Percentiles rank a stretch among this genome's conserved stretches.
Conservation (phyloP, 2,329 filamentous ascomycete species). For the Hirsutella thompsonii region DNA sequence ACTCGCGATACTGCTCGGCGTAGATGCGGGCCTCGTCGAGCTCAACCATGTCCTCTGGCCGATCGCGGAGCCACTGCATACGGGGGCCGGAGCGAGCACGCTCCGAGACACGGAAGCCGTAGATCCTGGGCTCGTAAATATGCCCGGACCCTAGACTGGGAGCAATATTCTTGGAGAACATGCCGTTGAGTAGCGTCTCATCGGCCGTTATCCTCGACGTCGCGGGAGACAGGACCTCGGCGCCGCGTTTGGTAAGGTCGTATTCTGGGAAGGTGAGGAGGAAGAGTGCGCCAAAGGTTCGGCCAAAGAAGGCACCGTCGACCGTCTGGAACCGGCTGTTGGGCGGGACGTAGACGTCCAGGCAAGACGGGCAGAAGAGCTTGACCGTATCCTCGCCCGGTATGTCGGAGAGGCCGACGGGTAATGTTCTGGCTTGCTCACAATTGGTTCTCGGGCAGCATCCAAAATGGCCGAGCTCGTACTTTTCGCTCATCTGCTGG, state of each 20-base stretch:
- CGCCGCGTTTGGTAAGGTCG: slow-evolving; percentile 64
- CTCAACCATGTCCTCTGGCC: slow-evolving; percentile 67
- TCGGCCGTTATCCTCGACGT: slow-evolving; percentile 23
- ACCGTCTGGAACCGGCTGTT: slow-evolving; percentile 97
- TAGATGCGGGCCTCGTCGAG: slow-evolving; percentile 63
- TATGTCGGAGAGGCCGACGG: slow-evolving; percentile 87
- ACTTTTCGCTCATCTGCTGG: slow-evolving; percentile 99
- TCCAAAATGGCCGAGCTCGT: slow-evolving; percentile 92
- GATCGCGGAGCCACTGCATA: slow-evolving; percentile 91
- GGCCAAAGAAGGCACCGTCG: slow-evolving; percentile 95
- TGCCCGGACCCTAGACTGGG: slow-evolving; percentile 70
- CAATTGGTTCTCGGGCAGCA: slow-evolving; percentile 91
- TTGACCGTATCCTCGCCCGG: slow-evolving; percentile 97
- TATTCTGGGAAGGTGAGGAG: slow-evolving; percentile 98
- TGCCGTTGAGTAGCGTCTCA: slow-evolving; percentile 63
- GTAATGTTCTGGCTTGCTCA: slow-evolving; percentile 78
- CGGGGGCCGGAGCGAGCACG: slow-evolving; percentile 78
- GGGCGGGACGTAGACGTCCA: slow-evolving; percentile 93
- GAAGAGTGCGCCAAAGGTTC: slow-evolving; percentile 92
- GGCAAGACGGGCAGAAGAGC: slow-evolving; percentile 90
- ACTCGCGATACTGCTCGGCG: slow-evolving; percentile 38
- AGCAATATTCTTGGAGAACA: slow-evolving; percentile 75
- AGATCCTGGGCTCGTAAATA: slow-evolving; percentile 92
- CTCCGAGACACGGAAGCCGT: slow-evolving; percentile 91
- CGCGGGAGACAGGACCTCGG: slow-evolving; percentile 36